Percentiles rank a stretch among this genome's conserved stretches.
These are phyloP conservation scores for Epichloe gansuensis DNA, from an alignment of 2,329 filamentous ascomycete species.

Conservation along the genomic window DNA sequence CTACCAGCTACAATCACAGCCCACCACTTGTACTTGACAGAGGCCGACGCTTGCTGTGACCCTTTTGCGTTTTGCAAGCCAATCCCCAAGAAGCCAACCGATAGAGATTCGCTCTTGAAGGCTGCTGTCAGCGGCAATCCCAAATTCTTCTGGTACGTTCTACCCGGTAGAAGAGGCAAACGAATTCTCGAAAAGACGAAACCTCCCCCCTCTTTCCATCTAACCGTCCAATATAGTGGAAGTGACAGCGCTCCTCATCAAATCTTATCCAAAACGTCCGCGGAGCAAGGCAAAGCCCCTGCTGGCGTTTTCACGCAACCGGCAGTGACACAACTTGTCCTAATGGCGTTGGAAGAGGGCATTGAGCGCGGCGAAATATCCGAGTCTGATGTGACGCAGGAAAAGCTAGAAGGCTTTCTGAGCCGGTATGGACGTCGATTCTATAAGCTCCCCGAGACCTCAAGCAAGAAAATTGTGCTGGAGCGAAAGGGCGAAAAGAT, in stretches of 20 bases:
- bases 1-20: slow-evolving; percentile 56
- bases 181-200: no score
- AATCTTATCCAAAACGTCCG: slow-evolving; percentile 40
- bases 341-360: slow-evolving; percentile 48
- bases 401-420: slow-evolving; percentile 41
- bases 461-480: slow-evolving; percentile 20
- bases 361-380: slow-evolving; percentile 39
- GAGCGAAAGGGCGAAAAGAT: slow-evolving; percentile 30
- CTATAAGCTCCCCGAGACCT: slow-evolving; percentile 29
- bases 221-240: slow-evolving; percentile 19
- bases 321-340: slow-evolving; percentile 51
- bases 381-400: slow-evolving; percentile 39
- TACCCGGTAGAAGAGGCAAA: not conserved
- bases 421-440: slow-evolving; percentile 39
- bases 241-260: slow-evolving; percentile 55
- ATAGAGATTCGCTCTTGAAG: slow-evolving; percentile 59
- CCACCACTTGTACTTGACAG: slow-evolving; percentile 71
- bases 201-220: no score
- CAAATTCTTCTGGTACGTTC: slow-evolving; percentile 53
- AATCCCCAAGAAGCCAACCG: slow-evolving; percentile 60
- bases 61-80: slow-evolving; percentile 56
- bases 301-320: slow-evolving; percentile 75
- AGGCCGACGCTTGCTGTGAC: slow-evolving; percentile 55
- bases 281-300: slow-evolving; percentile 39
- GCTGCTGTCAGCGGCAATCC: slow-evolving; percentile 44